Evolutionary conservation across 352 stramenopile genomes (phyloP).

Genomic region (Thraustochytrium striatum): DNA sequence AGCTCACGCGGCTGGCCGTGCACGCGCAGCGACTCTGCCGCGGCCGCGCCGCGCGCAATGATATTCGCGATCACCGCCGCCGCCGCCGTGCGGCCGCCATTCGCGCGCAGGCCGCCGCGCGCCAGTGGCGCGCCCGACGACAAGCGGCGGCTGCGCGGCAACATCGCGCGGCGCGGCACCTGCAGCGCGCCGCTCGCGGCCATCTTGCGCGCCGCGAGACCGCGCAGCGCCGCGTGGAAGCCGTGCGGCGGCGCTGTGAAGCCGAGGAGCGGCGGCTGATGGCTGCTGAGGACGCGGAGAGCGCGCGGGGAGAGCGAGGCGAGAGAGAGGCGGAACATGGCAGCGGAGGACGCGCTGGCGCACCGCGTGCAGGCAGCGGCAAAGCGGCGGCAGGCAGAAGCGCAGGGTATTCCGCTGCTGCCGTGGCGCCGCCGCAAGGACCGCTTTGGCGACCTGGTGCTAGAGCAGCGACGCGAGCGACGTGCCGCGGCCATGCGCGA

Average conservation of each 20-base stretch:
- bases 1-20: not conserved
- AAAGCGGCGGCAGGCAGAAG: not conserved
- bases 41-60: not conserved
- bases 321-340: not conserved
- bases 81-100: not conserved
- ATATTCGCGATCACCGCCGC: not conserved
- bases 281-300: not conserved
- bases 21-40: not conserved
- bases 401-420: conserved; percentile 18
- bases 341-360: not conserved
- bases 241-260: not conserved
- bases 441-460: conserved; percentile 2
- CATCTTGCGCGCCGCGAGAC: not conserved
- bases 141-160: too few relatives aligned
- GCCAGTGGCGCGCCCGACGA: not conserved
- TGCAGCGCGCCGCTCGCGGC: not conserved
- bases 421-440: conserved; percentile 12
- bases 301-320: not conserved
- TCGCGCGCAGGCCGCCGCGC: not conserved
- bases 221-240: not conserved
- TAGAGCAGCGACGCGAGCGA: conserved; percentile 17
- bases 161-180: not conserved
- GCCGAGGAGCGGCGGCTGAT: not conserved
- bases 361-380: not conserved
- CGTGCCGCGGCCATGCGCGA: not conserved